Conservation (phyloP, 1,284 basidiomycete genomes). For the Rhodotorula sp. region DNA sequence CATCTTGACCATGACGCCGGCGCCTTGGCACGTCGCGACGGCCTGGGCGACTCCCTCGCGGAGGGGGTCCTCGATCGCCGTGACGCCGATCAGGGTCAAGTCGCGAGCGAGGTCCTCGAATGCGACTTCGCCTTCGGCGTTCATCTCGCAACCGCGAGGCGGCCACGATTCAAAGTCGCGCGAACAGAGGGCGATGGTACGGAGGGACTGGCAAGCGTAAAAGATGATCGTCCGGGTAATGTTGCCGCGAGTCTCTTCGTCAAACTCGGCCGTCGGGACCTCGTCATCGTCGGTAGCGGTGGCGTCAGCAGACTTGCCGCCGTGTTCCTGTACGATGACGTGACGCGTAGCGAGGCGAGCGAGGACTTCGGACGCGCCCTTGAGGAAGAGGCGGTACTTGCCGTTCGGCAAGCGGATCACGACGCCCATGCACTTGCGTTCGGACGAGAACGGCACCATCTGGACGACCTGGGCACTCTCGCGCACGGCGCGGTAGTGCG, state of each 20-base stretch:
- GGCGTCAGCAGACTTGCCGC: constrained; percentile 24
- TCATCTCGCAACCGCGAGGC: constrained; percentile 56
- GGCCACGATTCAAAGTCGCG: constrained; percentile 86
- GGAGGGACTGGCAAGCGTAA: constrained; percentile 91
- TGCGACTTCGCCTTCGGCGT: constrained; percentile 58
- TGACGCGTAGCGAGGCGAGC: constrained; percentile 70
- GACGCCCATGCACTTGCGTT: constrained; percentile 94
- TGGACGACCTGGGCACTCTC: constrained; percentile 70
- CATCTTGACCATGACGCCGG: constrained; percentile 98
- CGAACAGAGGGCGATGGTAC: constrained; percentile 91
- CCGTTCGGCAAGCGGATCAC: constrained; percentile 66
- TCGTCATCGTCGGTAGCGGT: constrained; percentile 16
- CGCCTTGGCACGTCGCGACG: constrained; percentile 77
- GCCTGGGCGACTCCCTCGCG: constrained; percentile 84
- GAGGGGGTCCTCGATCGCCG: constrained; percentile 94
- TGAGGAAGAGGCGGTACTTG: constrained; percentile 73
- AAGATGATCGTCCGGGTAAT: constrained; percentile 88
- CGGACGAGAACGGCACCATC: constrained; percentile 92
- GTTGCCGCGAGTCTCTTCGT: constrained; percentile 67
- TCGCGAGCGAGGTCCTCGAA: constrained; percentile 70
- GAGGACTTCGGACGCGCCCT: constrained; percentile 92
- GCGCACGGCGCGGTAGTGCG: constrained; percentile 67
- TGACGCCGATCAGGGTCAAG: constrained; percentile 80
- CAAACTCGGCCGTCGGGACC: constrained; percentile 63
- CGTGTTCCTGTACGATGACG: constrained; percentile 60